Conservation (phyloP, 2,329 filamentous ascomycete species). For the Endothia cerciana region DNA sequence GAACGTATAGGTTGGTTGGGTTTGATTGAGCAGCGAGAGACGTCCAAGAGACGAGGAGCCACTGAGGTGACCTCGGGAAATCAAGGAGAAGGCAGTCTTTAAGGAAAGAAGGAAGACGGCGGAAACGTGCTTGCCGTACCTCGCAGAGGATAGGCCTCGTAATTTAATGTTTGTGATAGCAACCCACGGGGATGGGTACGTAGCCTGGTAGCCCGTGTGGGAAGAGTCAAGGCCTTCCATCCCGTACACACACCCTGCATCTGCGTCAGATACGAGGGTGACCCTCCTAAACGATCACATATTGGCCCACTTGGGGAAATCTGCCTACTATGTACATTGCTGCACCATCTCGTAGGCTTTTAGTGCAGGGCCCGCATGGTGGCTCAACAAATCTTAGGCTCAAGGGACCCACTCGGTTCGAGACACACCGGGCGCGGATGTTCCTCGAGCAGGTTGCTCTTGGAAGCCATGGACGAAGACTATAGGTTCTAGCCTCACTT, state of each 20-base stretch:
- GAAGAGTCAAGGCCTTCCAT: neutral
- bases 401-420: no score
- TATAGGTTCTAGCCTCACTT: neutral
- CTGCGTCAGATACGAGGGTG: neutral
- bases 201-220: neutral
- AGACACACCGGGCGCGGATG: neutral
- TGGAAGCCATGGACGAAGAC: neutral
- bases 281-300: neutral
- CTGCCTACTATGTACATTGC: neutral
- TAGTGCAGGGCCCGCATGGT: neutral
- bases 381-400: neutral
- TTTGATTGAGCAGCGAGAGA: slow-evolving; percentile 1
- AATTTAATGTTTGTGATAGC: slow-evolving; percentile 21
- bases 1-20: neutral
- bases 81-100: neutral
- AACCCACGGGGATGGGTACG: neutral
- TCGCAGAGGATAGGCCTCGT: slow-evolving; percentile 14
- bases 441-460: neutral
- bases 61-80: slow-evolving; percentile 1
- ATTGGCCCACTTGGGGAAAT: neutral
- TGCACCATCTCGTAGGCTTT: slow-evolving; percentile 1
- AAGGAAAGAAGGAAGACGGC: slow-evolving; percentile 1
- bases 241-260: neutral
- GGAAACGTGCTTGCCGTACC: slow-evolving; percentile 5
- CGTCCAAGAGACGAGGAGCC: slow-evolving; percentile 7